A percentile compares a stretch with the other conserved stretches of the same genome.
These are phyloP conservation scores for Solanum bulbocastanum DNA, from an alignment of 257 asterid species.

Conservation along the genomic window DNA sequence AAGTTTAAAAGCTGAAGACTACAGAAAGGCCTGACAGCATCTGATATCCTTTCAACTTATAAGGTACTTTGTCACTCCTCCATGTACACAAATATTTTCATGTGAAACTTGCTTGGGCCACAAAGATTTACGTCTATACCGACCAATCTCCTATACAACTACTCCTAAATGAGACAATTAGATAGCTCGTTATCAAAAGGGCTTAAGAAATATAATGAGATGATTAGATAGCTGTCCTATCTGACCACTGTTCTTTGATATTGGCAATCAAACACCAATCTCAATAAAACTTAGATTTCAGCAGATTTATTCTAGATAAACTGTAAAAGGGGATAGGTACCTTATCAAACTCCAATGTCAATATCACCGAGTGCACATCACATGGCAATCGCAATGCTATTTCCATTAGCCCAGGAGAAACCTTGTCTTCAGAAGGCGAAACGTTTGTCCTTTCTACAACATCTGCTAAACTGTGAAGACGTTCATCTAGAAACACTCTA, in stretches of 20 bases:
- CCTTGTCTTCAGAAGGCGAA: constrained; percentile 94
- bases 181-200: neutral
- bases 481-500: constrained; percentile 60
- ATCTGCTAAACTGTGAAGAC: constrained; percentile 35
- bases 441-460: constrained; percentile 53
- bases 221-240: neutral
- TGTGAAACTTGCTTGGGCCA: neutral
- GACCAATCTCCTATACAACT: neutral
- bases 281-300: neutral
- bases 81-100: neutral
- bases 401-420: constrained; percentile 92
- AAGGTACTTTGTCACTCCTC: neutral
- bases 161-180: neutral
- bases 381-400: constrained; percentile 66
- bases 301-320: neutral
- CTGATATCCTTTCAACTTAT: neutral
- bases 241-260: neutral
- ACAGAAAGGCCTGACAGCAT: neutral
- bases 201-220: neutral
- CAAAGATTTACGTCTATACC: neutral
- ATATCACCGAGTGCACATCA: constrained; percentile 58
- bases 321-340: constrained; percentile 20
- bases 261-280: neutral
- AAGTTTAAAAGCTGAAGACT: neutral
- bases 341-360: constrained; percentile 92